phyloP scores from a whole-genome alignment of 2,329 filamentous ascomycete genomes.

The Calonectria pseudoturangicola region DNA sequence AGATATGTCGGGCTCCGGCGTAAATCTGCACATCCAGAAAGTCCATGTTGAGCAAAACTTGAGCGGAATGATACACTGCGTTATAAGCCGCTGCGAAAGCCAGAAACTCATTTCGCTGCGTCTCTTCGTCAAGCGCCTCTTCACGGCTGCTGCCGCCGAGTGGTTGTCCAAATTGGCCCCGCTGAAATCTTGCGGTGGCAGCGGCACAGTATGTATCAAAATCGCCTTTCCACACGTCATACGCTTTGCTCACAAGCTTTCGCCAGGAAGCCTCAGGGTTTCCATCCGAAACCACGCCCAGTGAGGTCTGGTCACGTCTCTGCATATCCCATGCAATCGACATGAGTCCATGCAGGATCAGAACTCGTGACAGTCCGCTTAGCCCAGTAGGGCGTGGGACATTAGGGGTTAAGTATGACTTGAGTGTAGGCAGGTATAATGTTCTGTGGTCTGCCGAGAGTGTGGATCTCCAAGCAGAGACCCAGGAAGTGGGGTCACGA shows the following conservation, averaged over 20 bases:
- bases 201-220: constrained; percentile 70
- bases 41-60: constrained; percentile 74
- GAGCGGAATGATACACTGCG: constrained; percentile 75
- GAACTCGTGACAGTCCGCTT: constrained; percentile 70
- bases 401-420: constrained; percentile 72
- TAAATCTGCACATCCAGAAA: constrained; percentile 78
- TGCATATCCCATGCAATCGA: constrained; percentile 78
- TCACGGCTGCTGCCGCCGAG: not conserved
- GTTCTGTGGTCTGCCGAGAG: constrained; percentile 38
- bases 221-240: constrained; percentile 75
- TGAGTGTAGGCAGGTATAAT: constrained; percentile 70
- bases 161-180: constrained; percentile 16
- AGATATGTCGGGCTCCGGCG: constrained; percentile 75
- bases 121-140: constrained; percentile 30
- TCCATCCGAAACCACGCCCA: constrained; percentile 63
- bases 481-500: constrained; percentile 70
- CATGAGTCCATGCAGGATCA: constrained; percentile 78
- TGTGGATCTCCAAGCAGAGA: constrained; percentile 58
- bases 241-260: constrained; percentile 69
- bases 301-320: constrained; percentile 76
- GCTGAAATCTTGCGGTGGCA: constrained; percentile 28
- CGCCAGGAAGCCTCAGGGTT: constrained; percentile 63
- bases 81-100: constrained; percentile 68
- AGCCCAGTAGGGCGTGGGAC: constrained; percentile 61
- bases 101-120: constrained; percentile 53